These are phyloP conservation scores for Jatropha curcas DNA, from an alignment of 345 rosid genomes.

Conservation along the genomic window DNA sequence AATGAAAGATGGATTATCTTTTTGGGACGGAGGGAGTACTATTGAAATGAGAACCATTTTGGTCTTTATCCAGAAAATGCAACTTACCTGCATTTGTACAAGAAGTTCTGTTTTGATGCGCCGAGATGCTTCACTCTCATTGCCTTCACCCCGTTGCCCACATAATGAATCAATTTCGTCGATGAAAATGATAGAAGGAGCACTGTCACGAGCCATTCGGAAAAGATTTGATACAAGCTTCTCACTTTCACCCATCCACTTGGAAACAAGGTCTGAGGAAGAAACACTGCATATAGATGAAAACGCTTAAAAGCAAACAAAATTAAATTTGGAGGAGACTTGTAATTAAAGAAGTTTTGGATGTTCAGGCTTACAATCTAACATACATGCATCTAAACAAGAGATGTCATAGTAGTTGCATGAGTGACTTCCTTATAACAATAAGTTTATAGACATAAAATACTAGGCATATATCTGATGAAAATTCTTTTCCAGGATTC, in stretches of 20 bases:
- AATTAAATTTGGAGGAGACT: background rate
- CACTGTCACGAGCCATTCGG: constrained; percentile 87
- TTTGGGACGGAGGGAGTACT: too few species aligned
- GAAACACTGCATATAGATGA: constrained; percentile 52
- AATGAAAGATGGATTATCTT: too few species aligned
- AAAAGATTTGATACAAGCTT: constrained; percentile 90
- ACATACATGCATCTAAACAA: background rate
- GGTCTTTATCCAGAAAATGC: constrained; percentile 2
- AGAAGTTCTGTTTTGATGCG: constrained; percentile 95
- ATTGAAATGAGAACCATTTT: background rate
- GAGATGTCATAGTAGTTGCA: background rate
- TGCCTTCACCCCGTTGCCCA: constrained; percentile 92
- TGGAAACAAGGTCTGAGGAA: constrained; percentile 90
- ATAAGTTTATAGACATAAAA: background rate
- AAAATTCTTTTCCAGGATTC: too few species aligned
- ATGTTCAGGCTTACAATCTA: background rate
- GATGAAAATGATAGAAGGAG: constrained; percentile 83
- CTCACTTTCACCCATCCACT: constrained; percentile 99
- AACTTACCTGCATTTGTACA: constrained; percentile 88
- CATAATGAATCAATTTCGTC: constrained; percentile 95
- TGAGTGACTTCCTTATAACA: background rate
- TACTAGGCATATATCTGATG: too few species aligned
- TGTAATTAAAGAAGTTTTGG: background rate
- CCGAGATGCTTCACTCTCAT: constrained; percentile 92
- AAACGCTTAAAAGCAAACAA: background rate